Conservation (phyloP, 306 rosid genomes). For the Inga laurina region DNA sequence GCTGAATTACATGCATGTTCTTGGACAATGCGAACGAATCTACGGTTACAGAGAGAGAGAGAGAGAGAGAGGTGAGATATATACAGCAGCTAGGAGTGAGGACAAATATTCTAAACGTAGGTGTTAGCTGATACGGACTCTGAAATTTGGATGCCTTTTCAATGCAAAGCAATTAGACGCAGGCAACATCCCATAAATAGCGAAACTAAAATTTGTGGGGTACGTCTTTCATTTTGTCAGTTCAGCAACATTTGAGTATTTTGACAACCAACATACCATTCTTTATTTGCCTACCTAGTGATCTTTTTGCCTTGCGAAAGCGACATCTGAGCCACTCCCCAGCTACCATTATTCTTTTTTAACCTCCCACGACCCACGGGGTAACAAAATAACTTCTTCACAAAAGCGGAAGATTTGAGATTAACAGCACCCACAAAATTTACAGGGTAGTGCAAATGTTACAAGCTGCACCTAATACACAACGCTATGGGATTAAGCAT, state of each 20-base stretch:
- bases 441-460: not conserved
- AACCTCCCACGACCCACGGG: not conserved
- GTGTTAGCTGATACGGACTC: not conserved
- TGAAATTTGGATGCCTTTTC: not conserved
- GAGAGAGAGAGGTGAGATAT: not conserved
- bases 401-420: slow-evolving; percentile 15
- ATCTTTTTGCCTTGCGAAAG: slow-evolving; percentile 15
- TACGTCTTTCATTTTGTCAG: slow-evolving; percentile 30
- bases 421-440: not conserved
- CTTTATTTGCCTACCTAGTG: not conserved
- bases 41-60: not conserved
- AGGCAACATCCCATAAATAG: not conserved
- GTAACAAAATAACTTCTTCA: not conserved
- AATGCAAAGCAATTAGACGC: not conserved
- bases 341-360: not conserved
- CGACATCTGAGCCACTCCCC: slow-evolving; percentile 35
- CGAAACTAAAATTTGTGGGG: slow-evolving; percentile 3
- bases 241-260: slow-evolving; percentile 22
- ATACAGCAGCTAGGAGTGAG: not conserved
- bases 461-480: slow-evolving; percentile 6
- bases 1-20: not conserved
- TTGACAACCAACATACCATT: slow-evolving; percentile 33
- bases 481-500: not conserved
- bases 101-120: not conserved
- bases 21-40: not conserved